Percentiles rank a stretch among this genome's conserved stretches.
These are phyloP conservation scores for Cadophora sp. DNA, from an alignment of 2,329 filamentous ascomycete species.

Conservation along the genomic window DNA sequence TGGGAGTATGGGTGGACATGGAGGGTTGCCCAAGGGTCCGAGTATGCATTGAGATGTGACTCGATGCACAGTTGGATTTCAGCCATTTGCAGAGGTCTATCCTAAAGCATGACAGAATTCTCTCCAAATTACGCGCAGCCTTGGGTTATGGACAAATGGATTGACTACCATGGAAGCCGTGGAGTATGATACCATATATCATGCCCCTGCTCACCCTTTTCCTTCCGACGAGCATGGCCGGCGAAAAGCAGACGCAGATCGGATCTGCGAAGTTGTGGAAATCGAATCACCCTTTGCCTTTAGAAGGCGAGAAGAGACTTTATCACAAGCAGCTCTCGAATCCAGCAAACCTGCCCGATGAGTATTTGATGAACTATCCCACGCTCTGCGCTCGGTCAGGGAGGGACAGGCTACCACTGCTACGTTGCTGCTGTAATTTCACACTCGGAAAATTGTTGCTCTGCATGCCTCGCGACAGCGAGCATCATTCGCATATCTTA, in stretches of 20 bases:
- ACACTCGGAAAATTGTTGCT: neutral
- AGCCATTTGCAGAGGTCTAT: neutral
- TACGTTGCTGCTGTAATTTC: neutral
- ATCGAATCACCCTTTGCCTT: neutral
- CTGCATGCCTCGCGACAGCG: too few relatives aligned
- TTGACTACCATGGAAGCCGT: too few relatives aligned
- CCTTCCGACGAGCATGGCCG: too few relatives aligned
- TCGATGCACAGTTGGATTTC: neutral
- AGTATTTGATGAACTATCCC: conserved; percentile 7
- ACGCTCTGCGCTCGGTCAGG: neutral
- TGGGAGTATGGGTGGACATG: conserved; percentile 3
- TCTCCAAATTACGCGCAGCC: too few relatives aligned
- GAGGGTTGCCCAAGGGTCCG: conserved; percentile 18
- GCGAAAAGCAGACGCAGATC: too few relatives aligned
- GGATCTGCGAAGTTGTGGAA: too few relatives aligned
- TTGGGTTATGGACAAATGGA: too few relatives aligned
- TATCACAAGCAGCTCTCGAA: neutral
- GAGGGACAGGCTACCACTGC: neutral
- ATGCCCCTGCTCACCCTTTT: too few relatives aligned
- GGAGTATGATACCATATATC: too few relatives aligned
- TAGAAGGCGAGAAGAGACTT: neutral
- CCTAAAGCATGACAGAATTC: too few relatives aligned
- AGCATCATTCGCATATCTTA: too few relatives aligned
- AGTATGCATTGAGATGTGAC: conserved; percentile 5
- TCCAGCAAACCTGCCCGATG: neutral